Evolutionary conservation across 768 basidiomycete genomes (phyloP).

Genomic region (Candolleomyces eurysporus): DNA sequence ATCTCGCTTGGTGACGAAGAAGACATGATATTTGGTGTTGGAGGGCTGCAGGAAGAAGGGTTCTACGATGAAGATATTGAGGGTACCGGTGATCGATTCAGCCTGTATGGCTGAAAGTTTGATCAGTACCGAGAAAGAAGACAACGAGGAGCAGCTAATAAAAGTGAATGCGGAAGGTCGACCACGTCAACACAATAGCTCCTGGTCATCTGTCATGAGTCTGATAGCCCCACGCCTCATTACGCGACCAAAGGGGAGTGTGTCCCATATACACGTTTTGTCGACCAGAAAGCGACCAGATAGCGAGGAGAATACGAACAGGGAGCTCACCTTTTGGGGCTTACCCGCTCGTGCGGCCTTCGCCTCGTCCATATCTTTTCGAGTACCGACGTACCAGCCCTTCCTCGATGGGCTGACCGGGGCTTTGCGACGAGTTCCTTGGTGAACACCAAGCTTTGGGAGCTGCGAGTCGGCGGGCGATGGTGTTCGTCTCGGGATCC

Average conservation of each 20-base stretch:
- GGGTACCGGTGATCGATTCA: slow-evolving; percentile 89
- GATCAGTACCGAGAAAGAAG: slow-evolving; percentile 1
- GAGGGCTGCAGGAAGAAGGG: slow-evolving; percentile 97
- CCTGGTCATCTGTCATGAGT: neutral
- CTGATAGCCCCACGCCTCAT: neutral
- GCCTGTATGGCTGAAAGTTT: slow-evolving; percentile 48
- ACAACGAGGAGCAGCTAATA: neutral
- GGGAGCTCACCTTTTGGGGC: slow-evolving; percentile 72
- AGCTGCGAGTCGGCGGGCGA: slow-evolving; percentile 54
- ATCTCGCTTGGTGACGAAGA: slow-evolving; percentile 95
- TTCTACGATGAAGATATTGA: slow-evolving; percentile 97
- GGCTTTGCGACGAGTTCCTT: slow-evolving; percentile 93
- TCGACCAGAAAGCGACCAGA: neutral
- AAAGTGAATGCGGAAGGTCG: slow-evolving; percentile 1
- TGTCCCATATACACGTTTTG: too few species aligned
- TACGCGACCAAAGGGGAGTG: neutral
- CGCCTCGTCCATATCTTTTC: slow-evolving; percentile 92
- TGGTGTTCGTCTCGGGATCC: slow-evolving; percentile 64
- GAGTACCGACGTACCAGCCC: slow-evolving; percentile 90
- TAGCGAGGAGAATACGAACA: slow-evolving; percentile 8
- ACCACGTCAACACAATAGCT: slow-evolving; percentile 24
- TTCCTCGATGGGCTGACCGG: slow-evolving; percentile 98
- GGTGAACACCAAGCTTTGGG: slow-evolving; percentile 70
- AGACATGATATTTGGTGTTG: slow-evolving; percentile 96
- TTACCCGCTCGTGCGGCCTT: slow-evolving; percentile 85